Base-by-base conservation (phyloP, 2,329 filamentous ascomycete species). In the Onygena corvina region DNA sequence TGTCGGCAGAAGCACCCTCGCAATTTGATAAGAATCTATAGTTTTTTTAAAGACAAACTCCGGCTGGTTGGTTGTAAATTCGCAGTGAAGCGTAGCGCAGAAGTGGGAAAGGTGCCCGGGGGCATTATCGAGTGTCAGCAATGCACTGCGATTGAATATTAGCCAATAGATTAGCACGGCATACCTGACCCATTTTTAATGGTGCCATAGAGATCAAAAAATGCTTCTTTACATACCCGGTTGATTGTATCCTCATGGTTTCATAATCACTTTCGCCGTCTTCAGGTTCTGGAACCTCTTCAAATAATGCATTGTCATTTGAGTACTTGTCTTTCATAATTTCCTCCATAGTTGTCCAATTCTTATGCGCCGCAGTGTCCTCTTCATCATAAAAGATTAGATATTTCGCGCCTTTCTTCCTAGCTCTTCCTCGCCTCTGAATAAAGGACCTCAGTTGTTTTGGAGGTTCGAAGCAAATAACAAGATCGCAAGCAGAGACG, bases 51-150 rank as follows among this genome's bases (percentile, higher is more conserved):
- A 70, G 11, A 78, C 69, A 58, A 88, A 94, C 45, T 84, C 77
- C 0, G 89, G 87, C 1, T 75, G 70, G 14, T 69, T 68, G 55
- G 88, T 78, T 4, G 81, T 71, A 59, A 80, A 86, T 21, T 77
- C 74, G 0, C 69, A 67, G 0, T 76, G 73, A 0, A 88, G 62
- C 0, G 75, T 73, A 0, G 71, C 69, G 63, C 89, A 95, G 57
- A 95, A 93, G 63, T 94, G 86, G 42, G 84, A 72, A 1, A 96
- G 73, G 62, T 92, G 87, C n/a, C 73, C 65, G 44, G 82, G 77
- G 0, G 86, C 84, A 55, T 84, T 84, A 31, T 85, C 76, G 1
- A 87, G 72, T 8, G 84, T 84, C 11, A 95, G 67, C 9, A 79
- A 65, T 0, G 86, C 86, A 3, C 81, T 77, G 46, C n/a, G 11